Conservation (phyloP, 306 rosid species). For the Lotus japonicus region DNA sequence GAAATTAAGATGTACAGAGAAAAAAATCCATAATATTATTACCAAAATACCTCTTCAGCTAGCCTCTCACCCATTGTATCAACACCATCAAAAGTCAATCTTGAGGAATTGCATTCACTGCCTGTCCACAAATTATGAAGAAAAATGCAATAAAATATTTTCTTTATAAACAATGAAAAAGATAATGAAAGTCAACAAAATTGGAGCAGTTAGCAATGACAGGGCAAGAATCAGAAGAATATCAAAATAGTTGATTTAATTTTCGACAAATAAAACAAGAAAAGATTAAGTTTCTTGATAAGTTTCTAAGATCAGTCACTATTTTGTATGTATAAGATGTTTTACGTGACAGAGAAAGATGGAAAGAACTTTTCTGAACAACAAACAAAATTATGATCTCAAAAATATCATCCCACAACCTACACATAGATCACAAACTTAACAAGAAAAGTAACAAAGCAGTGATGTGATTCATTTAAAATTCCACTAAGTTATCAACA, state of each 20-base stretch:
- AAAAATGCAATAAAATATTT: constrained; percentile 1
- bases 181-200: background rate
- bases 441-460: background rate
- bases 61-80: constrained; percentile 91
- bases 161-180: background rate
- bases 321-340: background rate
- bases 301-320: background rate
- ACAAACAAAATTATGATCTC: background rate
- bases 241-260: background rate
- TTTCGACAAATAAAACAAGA: background rate
- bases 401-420: constrained; percentile 8
- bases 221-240: background rate
- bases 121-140: constrained; percentile 50
- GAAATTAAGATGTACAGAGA: background rate
- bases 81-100: constrained; percentile 87
- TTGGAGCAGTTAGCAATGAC: background rate
- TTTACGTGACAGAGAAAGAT: background rate
- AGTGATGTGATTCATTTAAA: background rate
- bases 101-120: constrained; percentile 83
- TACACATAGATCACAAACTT: background rate
- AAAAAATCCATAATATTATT: constrained; percentile 16
- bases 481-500: background rate
- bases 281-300: background rate
- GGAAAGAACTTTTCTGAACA: background rate
- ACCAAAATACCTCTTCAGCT: constrained; percentile 83